These are phyloP conservation scores for Capillidium rhysosporum DNA, from an alignment of 371 early-diverging fungal species.

Conservation along the genomic window DNA sequence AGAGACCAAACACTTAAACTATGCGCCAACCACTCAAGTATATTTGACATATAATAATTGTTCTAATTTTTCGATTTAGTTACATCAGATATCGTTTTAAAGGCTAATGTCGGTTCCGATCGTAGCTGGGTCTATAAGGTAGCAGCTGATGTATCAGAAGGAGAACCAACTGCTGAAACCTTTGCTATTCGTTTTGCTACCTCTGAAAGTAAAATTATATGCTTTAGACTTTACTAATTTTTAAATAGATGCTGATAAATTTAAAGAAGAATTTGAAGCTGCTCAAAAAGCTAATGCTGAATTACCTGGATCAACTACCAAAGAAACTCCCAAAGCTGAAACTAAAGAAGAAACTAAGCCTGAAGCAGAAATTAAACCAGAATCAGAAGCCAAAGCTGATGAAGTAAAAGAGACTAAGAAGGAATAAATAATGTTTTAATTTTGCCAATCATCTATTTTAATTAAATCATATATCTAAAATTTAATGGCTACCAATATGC, in stretches of 20 bases:
- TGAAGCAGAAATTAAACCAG: slow-evolving; percentile 10
- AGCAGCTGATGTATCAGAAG: slow-evolving; percentile 76
- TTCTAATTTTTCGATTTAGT: slow-evolving; percentile 18
- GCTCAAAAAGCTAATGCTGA: slow-evolving; percentile 28
- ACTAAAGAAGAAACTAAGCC: slow-evolving; percentile 9
- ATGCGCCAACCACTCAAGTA: slow-evolving; percentile 90
- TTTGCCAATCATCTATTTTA: too few species aligned
- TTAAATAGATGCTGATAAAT: slow-evolving; percentile 21
- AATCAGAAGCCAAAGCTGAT: too few species aligned
- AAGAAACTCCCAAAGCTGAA: slow-evolving; percentile 9
- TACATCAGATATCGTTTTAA: slow-evolving; percentile 65
- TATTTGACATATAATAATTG: background rate
- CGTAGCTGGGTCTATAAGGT: slow-evolving; percentile 95
- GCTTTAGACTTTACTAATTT: background rate
- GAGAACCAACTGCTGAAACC: slow-evolving; percentile 56
- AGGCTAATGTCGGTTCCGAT: slow-evolving; percentile 89
- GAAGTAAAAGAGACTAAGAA: slow-evolving; percentile 10
- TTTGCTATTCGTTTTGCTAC: slow-evolving; percentile 94
- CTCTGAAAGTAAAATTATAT: slow-evolving; percentile 43
- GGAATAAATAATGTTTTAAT: background rate
- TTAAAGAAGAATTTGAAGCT: slow-evolving; percentile 47
- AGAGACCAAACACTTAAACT: slow-evolving; percentile 95
- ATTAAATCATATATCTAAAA: too few species aligned
- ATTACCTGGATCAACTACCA: slow-evolving; percentile 8
- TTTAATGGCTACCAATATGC: too few species aligned